These are phyloP conservation scores for Aspergillus japonicus DNA, from an alignment of 2,329 filamentous ascomycete species.

Conservation along the genomic window DNA sequence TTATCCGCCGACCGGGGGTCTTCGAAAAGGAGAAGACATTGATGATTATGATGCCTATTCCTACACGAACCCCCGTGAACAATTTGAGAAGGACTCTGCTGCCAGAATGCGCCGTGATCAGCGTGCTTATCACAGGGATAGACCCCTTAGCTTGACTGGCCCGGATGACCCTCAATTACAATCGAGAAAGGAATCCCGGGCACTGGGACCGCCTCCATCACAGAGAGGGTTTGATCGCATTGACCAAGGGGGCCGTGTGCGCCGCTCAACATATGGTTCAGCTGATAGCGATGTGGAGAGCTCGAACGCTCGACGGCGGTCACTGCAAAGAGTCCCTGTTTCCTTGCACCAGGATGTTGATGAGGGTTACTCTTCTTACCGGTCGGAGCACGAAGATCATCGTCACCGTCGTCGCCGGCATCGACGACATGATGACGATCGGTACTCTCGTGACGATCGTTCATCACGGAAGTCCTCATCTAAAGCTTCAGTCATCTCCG, in stretches of 20 bases:
- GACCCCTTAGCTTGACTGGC: conserved; percentile 42
- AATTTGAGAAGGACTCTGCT: conserved; percentile 47
- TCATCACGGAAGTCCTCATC: conserved; percentile 18
- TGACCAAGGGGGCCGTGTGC: conserved; percentile 29
- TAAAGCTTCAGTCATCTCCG: conserved; percentile 15
- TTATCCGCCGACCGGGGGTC: conserved; percentile 30
- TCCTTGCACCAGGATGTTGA: conserved; percentile 51
- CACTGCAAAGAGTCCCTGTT: conserved; percentile 45
- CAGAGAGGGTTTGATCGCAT: conserved; percentile 39
- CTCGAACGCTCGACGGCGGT: conserved; percentile 32
- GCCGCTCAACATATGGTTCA: conserved; percentile 23
- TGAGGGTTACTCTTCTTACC: conserved; percentile 42
- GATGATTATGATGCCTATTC: conserved; percentile 46
- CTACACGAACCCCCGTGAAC: conserved; percentile 48
- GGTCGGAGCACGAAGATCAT: conserved; percentile 46
- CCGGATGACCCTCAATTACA: conserved; percentile 34
- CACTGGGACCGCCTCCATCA: conserved; percentile 38
- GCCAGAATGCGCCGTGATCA: conserved; percentile 34
- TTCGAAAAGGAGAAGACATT: conserved; percentile 38
- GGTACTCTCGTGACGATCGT: conserved; percentile 22
- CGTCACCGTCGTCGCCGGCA: conserved; percentile 40
- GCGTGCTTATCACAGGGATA: conserved; percentile 25
- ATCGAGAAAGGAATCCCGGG: conserved; percentile 28
- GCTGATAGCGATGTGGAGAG: conserved; percentile 38
- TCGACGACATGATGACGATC: conserved; percentile 23